Conservation (phyloP, 2,329 filamentous ascomycete species). For the Tricladium varicosporioides region DNA sequence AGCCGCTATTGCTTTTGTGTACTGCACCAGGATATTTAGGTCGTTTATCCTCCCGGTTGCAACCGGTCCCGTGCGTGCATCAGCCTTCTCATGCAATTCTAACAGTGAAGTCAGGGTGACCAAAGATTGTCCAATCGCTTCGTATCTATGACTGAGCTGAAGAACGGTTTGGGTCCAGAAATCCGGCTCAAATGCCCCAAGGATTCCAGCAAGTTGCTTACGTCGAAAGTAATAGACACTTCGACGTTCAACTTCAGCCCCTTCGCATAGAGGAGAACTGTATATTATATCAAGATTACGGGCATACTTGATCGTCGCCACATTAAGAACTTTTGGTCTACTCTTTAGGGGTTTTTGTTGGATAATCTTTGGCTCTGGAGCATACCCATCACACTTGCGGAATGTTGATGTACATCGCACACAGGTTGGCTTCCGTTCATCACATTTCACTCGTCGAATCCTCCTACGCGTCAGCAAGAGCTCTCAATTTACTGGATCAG, state of each 20-base stretch:
- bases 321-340: no score
- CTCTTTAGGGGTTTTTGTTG: not conserved
- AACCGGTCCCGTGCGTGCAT: not conserved
- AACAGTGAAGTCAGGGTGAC: slow-evolving; percentile 15
- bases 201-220: slow-evolving; percentile 15
- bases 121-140: slow-evolving; percentile 11
- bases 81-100: slow-evolving; percentile 5
- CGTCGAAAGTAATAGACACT: slow-evolving; percentile 24
- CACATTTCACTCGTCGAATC: slow-evolving; percentile 22
- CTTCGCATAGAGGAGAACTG: slow-evolving; percentile 7
- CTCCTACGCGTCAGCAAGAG: slow-evolving; percentile 6
- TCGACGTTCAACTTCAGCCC: slow-evolving; percentile 11
- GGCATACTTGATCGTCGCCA: no score
- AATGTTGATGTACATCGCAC: slow-evolving; percentile 13
- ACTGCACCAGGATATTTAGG: slow-evolving; percentile 8
- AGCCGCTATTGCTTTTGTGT: slow-evolving; percentile 13
- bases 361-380: not conserved
- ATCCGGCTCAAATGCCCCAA: slow-evolving; percentile 21
- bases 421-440: slow-evolving; percentile 21
- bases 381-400: slow-evolving; percentile 20
- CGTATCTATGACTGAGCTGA: slow-evolving; percentile 13
- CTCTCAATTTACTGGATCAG: not conserved
- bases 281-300: not conserved
- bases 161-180: slow-evolving; percentile 17
- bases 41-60: not conserved